These are phyloP conservation scores for Tylopilus vinaceipallidus DNA, from an alignment of 768 basidiomycete species.

Conservation along the genomic window DNA sequence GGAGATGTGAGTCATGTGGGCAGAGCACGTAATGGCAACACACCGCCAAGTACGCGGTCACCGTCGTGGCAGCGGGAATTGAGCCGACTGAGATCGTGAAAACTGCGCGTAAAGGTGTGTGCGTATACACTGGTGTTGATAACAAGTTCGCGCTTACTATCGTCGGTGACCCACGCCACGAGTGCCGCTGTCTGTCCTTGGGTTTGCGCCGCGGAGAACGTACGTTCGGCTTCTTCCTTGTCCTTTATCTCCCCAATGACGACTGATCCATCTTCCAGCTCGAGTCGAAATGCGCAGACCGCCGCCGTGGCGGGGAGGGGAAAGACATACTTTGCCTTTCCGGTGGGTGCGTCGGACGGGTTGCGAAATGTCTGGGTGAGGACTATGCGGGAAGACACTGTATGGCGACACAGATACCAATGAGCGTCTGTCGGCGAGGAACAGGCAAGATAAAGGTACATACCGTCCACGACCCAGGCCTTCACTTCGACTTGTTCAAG, in stretches of 20 bases:
- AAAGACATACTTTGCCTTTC: constrained; percentile 53
- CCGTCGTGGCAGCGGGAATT: constrained; percentile 41
- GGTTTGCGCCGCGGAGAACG: constrained; percentile 40
- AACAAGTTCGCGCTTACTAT: constrained; percentile 38
- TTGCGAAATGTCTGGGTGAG: constrained; percentile 44
- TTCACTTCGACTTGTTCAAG: constrained; percentile 42
- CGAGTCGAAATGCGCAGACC: constrained; percentile 53
- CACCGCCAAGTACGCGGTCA: constrained; percentile 44
- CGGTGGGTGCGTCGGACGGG: constrained; percentile 35
- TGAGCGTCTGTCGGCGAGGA: neutral
- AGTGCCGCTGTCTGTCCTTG: constrained; percentile 44
- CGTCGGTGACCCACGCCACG: constrained; percentile 48
- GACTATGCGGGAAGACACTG: constrained; percentile 45
- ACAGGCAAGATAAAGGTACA: constrained; percentile 5
- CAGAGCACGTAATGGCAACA: constrained; percentile 9
- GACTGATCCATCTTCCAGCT: constrained; percentile 40
- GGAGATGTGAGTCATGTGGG: neutral
- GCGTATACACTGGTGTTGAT: neutral
- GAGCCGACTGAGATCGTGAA: constrained; percentile 60
- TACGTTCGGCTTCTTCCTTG: constrained; percentile 39
- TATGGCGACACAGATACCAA: neutral
- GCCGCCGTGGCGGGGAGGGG: constrained; percentile 56
- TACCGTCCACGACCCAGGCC: constrained; percentile 45
- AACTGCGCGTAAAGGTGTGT: constrained; percentile 31
- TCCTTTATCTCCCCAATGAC: constrained; percentile 50